Percentiles rank a stretch among this genome's conserved stretches.
Conservation (phyloP, 306 rosid species). For the Trifolium pratense region DNA sequence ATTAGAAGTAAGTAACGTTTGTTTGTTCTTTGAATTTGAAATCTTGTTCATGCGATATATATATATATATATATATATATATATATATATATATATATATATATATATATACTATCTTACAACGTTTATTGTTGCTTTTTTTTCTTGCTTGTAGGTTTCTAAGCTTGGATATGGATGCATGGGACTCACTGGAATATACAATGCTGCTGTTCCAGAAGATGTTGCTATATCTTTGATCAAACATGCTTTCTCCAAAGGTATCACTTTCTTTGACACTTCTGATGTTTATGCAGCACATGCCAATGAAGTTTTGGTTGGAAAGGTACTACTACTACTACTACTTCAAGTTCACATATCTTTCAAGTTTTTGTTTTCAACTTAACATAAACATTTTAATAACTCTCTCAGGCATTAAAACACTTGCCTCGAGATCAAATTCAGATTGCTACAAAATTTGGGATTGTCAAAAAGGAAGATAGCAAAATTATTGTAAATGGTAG, state of each 20-base stretch:
- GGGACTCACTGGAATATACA: conserved; percentile 67
- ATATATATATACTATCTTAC: no score
- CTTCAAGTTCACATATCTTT: neutral
- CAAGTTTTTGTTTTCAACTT: no score
- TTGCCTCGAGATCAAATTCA: conserved; percentile 77
- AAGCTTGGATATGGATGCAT: conserved; percentile 81
- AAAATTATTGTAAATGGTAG: conserved; percentile 60
- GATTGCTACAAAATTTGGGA: conserved; percentile 84
- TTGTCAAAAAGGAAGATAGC: conserved; percentile 39
- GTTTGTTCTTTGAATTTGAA: no score
- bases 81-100: no score
- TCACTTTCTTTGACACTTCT: conserved; percentile 83
- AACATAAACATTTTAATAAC: neutral
- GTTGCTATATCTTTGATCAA: conserved; percentile 65
- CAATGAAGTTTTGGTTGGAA: conserved; percentile 77
- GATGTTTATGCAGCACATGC: conserved; percentile 62
- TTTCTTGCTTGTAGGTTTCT: conserved; percentile 48
- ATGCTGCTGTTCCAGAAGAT: conserved; percentile 62
- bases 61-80: no score
- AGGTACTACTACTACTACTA: conserved; percentile 52
- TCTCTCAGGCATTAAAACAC: conserved; percentile 63
- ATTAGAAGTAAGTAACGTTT: no score
- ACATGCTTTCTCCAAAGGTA: conserved; percentile 64
- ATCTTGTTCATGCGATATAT: no score
- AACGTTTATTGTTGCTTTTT: no score